Evolutionary conservation across 2,329 filamentous ascomycete species (phyloP).

Genomic region (Furcasterigmium furcatum): DNA sequence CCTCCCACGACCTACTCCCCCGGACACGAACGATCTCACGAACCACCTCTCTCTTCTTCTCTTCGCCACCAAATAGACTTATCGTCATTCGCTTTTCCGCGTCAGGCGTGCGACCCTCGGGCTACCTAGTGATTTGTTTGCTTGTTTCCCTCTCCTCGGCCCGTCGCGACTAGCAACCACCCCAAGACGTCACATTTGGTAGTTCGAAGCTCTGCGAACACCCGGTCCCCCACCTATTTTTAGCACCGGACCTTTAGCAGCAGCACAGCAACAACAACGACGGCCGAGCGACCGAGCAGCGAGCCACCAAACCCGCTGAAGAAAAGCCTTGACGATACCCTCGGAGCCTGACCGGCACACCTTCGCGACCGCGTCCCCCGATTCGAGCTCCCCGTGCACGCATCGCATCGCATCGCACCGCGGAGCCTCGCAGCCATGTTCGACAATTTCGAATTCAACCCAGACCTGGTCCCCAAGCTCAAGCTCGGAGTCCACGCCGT

Average conservation of each 20-base stretch:
- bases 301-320: not conserved
- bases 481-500: constrained; percentile 56
- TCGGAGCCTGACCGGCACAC: constrained; percentile 7
- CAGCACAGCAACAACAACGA: too few species aligned
- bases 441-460: constrained; percentile 47
- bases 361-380: not conserved
- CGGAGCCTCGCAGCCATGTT: constrained; percentile 29
- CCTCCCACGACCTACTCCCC: not conserved
- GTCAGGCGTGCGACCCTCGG: too few species aligned
- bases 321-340: constrained; percentile 6
- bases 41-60: not conserved
- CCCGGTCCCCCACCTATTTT: too few species aligned
- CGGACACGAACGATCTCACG: not conserved
- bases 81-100: not conserved
- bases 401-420: too few species aligned
- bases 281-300: not conserved
- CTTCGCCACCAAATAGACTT: not conserved
- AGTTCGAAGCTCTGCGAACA: too few species aligned
- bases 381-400: not conserved
- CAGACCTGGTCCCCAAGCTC: constrained; percentile 49
- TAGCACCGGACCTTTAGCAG: too few species aligned
- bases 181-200: too few species aligned
- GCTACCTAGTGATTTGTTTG: too few species aligned
- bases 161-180: too few species aligned
- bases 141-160: too few species aligned